Base-by-base conservation (phyloP, 352 stramenopile genomes). In the Globisporangium middletonii region DNA sequence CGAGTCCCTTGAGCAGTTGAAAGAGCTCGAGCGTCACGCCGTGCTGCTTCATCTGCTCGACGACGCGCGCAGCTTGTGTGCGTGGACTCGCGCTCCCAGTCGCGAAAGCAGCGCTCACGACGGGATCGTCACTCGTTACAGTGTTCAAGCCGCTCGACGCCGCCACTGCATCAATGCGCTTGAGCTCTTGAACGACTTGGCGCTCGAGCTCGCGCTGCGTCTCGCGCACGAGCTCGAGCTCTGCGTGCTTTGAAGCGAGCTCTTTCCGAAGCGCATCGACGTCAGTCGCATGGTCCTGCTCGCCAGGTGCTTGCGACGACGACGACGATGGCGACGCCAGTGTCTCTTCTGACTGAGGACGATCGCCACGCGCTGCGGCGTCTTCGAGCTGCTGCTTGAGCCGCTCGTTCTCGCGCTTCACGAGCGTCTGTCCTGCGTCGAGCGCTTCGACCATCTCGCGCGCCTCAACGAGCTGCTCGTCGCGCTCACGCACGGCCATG, bases 381-480 rank as follows among this genome's bases (percentile, higher is more conserved):
- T 28, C 38, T 30, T 45, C 18, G 12, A 82, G 44, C 51, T 80
- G 71, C 28, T 59, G 41, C 43, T 68, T 75, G 38, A 81, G 54
- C 19, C 28, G 64, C 37, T 68, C 61, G 35, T 75, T 79, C 35
- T 82, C 68, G 8, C 60, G 60, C 48, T 73, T 81, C 26, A 73
- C 28, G 12, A 69, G 42, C 2, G 57, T 37, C 12, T 72, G 67
- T 23, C 59, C 76, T 53, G 64, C 52, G 2, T 56, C 68, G 27
- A 77, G 46, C 16, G 48, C 60, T 33, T 81, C 69, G 4, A 80
- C 30, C 73, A 83, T 83, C 15, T 79, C 52, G 18, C 65, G 71
- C 27, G 60, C 68, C 38, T 85, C 72, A 16, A 35, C 28, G 2
- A 73, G 27, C 28, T 70, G 60, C 28, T 72, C 65, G 13, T 69